A percentile compares a stretch with the other conserved stretches of the same genome.
Conservation (phyloP, 257 asterid species). For the Lycium barbarum region DNA sequence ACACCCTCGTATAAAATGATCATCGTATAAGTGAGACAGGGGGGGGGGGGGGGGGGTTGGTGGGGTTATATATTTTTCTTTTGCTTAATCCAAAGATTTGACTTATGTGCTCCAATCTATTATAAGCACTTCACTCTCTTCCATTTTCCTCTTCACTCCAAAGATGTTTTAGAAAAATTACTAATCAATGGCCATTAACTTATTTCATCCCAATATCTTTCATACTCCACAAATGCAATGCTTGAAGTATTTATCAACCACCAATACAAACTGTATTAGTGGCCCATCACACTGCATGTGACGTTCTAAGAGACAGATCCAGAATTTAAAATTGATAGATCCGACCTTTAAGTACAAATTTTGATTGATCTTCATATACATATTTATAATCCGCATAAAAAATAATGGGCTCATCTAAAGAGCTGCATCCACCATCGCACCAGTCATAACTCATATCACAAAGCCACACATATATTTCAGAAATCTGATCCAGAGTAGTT, state of each 20-base stretch:
- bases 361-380: not conserved
- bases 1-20: not conserved
- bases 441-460: constrained; percentile 12
- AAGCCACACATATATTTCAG: not conserved
- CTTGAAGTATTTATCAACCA: not conserved
- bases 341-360: not conserved
- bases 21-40: not conserved
- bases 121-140: too few relatives aligned
- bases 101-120: too few relatives aligned
- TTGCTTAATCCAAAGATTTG: not conserved
- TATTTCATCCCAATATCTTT: not conserved
- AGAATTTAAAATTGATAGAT: not conserved
- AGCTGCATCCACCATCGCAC: not conserved
- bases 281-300: not conserved
- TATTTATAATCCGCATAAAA: not conserved
- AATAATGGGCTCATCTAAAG: not conserved
- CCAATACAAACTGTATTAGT: not conserved
- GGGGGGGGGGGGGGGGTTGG: too few relatives aligned
- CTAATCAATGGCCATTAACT: not conserved
- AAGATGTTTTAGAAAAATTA: not conserved
- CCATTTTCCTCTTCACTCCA: not conserved
- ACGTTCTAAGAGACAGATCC: not conserved
- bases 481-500: not conserved
- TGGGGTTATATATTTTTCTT: not conserved
- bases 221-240: constrained; percentile 10